A percentile compares a stretch with the other conserved stretches of the same genome.
phyloP scores from a whole-genome alignment of 192 early-diverging fungal genomes.

The Coemansia interrupta region DNA sequence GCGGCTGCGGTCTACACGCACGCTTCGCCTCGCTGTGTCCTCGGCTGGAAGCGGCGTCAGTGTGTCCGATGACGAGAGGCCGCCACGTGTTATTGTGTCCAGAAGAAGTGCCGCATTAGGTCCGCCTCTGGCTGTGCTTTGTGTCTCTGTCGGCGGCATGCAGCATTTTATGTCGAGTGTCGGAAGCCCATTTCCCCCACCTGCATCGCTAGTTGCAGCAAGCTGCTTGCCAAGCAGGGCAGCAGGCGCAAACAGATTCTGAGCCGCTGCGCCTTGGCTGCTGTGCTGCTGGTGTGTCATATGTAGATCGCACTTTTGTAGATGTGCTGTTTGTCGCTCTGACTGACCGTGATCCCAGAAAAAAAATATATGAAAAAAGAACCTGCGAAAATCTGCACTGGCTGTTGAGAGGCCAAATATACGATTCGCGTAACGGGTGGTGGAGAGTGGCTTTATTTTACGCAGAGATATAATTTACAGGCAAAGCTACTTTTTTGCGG shows the following conservation, averaged over 20 bases:
- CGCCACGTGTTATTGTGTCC: conserved; percentile 2
- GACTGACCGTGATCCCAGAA: too few species aligned
- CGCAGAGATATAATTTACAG: too few species aligned
- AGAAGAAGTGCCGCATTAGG: not conserved
- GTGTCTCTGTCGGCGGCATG: conserved; percentile 27
- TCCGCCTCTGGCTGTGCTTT: not conserved
- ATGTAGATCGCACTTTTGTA: not conserved
- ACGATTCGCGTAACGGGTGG: too few species aligned
- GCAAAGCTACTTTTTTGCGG: too few species aligned
- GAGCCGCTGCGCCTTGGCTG: conserved; percentile 2
- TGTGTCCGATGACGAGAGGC: conserved; percentile 24
- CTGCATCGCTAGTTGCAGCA: conserved; percentile 11
- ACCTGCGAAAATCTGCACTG: too few species aligned
- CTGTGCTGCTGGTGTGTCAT: conserved; percentile 3
- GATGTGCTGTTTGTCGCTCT: too few species aligned
- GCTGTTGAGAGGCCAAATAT: too few species aligned
- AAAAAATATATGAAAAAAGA: too few species aligned
- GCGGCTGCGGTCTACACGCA: conserved; percentile 26
- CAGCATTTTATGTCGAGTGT: conserved; percentile 41
- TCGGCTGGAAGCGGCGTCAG: conserved; percentile 12
- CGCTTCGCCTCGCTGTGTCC: conserved; percentile 5
- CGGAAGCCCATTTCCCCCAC: conserved; percentile 18
- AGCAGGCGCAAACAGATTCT: conserved; percentile 11
- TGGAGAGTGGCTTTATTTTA: too few species aligned
- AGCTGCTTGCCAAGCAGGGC: conserved; percentile 22